Evolutionary conservation across 768 basidiomycete species (phyloP), one percentile per base, ranked within the genome.

Genomic region (Leccinum subgranulosum): DNA sequence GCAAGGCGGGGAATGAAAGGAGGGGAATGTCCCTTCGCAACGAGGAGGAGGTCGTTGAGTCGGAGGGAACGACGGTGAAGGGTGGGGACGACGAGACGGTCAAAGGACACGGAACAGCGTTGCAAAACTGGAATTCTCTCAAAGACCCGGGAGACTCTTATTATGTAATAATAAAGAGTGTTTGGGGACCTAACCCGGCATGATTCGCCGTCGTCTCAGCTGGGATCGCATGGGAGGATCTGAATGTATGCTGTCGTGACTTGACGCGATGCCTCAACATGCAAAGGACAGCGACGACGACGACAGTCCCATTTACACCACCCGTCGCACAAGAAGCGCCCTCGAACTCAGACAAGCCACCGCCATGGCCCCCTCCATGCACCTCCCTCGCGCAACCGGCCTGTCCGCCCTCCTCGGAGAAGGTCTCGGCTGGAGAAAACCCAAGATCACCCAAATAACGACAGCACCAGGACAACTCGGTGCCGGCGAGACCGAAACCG

Each of bases 401-500:
- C 46, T 67, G 49, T 60, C 60, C 65, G 60, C 61, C 12, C 49
- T 70, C 49, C 54, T 73, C 59, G 70, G 67, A 45, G 60, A 64
- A 36, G 60, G 70, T 6, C 25, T 72, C 21, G 62, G 69, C 7
- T 67, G 69, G 55, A 72, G 75, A 25, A 75, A 73, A 28, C 68
- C 75, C 51, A 82, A 78, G 65, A 71, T 69, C 33, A 55, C 58
- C 1, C 71, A 72, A 56, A 88, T 90, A 64, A 86, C 82, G n/a
- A 90, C 88, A 0, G 76, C 81, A 0, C 83, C 81, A 17, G 86
- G 80, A 3, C 75, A 75, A 54, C 65, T 74, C 41, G 84, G 88
- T 59, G 87, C 86, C 27, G 87, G 87, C 7, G 88, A 90, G 73
- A 90, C 89, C 0, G 88, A 91, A 67, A 90, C 89, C 0, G 89